Percentiles rank a stretch among this genome's conserved stretches.
These are phyloP conservation scores for Trichoderma afroharzianum DNA, from an alignment of 2,329 filamentous ascomycete genomes.

Conservation along the genomic window DNA sequence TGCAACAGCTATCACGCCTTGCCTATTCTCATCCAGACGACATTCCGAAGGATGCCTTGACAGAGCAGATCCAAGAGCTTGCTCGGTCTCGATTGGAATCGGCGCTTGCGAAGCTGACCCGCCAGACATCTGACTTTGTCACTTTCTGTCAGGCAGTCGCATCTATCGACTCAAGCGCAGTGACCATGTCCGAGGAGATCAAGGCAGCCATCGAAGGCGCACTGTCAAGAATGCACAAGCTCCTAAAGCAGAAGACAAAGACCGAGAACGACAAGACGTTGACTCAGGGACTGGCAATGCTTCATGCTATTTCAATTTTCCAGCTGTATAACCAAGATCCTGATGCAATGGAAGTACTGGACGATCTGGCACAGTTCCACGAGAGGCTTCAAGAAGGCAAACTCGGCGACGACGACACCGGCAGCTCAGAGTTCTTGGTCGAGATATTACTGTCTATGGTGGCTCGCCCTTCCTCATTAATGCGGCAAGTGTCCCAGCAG, in stretches of 20 bases:
- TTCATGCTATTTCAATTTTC: conserved; percentile 80
- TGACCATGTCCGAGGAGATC: conserved; percentile 54
- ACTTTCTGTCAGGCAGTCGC: conserved; percentile 53
- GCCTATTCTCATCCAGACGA: conserved; percentile 50
- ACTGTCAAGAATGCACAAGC: conserved; percentile 49
- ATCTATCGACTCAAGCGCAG: conserved; percentile 49
- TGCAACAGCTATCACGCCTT: conserved; percentile 52
- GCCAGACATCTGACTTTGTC: conserved; percentile 49
- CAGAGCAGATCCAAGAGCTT: conserved; percentile 50
- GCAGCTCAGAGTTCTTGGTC: conserved; percentile 68
- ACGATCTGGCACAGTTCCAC: conserved; percentile 76
- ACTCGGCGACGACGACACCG: conserved; percentile 47
- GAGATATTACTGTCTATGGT: conserved; percentile 90
- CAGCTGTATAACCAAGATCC: conserved; percentile 88
- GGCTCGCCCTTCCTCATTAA: conserved; percentile 76
- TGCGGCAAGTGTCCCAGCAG: conserved; percentile 81
- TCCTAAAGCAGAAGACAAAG: conserved; percentile 42
- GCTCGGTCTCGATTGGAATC: conserved; percentile 56
- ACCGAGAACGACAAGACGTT: conserved; percentile 36
- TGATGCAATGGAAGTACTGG: conserved; percentile 77
- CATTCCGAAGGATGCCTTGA: conserved; percentile 42
- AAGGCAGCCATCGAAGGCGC: conserved; percentile 51
- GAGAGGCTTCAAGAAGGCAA: conserved; percentile 56
- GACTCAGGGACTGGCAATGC: conserved; percentile 67
- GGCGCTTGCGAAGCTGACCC: conserved; percentile 55